Evolutionary conservation across 2,329 filamentous ascomycete species (phyloP).

Genomic region (Clarireedia paspali): DNA sequence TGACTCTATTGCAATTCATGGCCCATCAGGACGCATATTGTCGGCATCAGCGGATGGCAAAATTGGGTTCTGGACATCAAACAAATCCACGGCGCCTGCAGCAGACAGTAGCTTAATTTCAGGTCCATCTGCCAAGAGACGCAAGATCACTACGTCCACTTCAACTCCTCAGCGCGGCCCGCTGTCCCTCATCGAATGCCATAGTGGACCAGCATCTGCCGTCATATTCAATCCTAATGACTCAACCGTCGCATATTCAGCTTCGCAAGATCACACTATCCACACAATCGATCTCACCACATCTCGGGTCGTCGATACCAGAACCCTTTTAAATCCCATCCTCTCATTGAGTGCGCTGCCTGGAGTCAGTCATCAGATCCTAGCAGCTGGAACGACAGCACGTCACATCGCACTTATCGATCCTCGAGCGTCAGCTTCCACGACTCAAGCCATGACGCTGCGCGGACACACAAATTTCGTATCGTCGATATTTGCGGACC

Average conservation of each 20-base stretch:
- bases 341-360: constrained; percentile 71
- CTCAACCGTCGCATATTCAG: constrained; percentile 81
- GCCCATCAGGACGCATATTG: constrained; percentile 67
- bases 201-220: constrained; percentile 63
- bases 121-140: constrained; percentile 63
- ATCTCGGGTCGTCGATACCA: constrained; percentile 66
- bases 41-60: constrained; percentile 78
- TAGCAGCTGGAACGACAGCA: constrained; percentile 72
- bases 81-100: constrained; percentile 65
- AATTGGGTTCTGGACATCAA: constrained; percentile 83
- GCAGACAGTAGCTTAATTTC: constrained; percentile 65
- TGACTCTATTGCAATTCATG: constrained; percentile 67
- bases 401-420: constrained; percentile 91
- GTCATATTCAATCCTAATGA: constrained; percentile 81
- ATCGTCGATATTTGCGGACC: constrained; percentile 41
- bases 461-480: constrained; percentile 78
- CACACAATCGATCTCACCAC: constrained; percentile 89
- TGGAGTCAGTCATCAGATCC: constrained; percentile 41
- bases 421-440: constrained; percentile 68
- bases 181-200: constrained; percentile 65
- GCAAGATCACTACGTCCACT: constrained; percentile 52
- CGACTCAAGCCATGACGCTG: constrained; percentile 81
- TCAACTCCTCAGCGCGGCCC: constrained; percentile 64
- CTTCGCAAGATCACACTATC: constrained; percentile 84
- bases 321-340: constrained; percentile 77